Evolutionary conservation across 2,329 filamentous ascomycete species (phyloP), one percentile per base, ranked within the genome.

Genomic region (Ophiostoma populinum): DNA sequence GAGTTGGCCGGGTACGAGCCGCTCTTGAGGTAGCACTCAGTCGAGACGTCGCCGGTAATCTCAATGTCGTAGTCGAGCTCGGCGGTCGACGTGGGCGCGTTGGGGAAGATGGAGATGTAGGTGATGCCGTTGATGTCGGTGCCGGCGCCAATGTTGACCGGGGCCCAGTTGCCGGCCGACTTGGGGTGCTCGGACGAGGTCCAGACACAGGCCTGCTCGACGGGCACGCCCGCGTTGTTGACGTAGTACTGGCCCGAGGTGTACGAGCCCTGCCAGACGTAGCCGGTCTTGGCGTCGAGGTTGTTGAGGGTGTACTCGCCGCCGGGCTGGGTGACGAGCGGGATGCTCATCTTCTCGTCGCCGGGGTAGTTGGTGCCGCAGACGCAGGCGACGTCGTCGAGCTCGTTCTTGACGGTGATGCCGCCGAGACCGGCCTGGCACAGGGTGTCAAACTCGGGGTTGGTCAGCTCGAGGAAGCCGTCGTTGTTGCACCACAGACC

Each of bases 301-400:
- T 82, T 87, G 51, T 80, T 82, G 44, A 98, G 59, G 24, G 63
- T 57, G 41, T 71, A 59, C 18, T 58, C 66, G 32, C 57, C 49
- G 40, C 80, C 80, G 35, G 79, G 58, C 5, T 55, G 45, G 28
- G 77, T 65, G 39, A 71, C 58, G 31, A 86, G 60, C 30, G 87
- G 81, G 40, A 95, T 68, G 36, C 80, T 81, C 74, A 93, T 87
- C 47, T 66, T 66, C 62, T 98, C 90, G 40, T 75, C 85, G 51
- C 85, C 87, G 42, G 90, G 90, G 59, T 98, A 98, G 55, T 94
- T 85, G 45, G 90, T 95, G 55, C 83, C 83, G 72, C 90, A 98
- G 46, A 92, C 69, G 29, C 78, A 68, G 19, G 81, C 77, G 28
- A 67, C 58, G 24, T 69, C 51, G 33, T 56, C 50, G 22, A 94